phyloP scores from a whole-genome alignment of 2,329 filamentous ascomycete genomes.

The Ophiobolus disseminans region DNA sequence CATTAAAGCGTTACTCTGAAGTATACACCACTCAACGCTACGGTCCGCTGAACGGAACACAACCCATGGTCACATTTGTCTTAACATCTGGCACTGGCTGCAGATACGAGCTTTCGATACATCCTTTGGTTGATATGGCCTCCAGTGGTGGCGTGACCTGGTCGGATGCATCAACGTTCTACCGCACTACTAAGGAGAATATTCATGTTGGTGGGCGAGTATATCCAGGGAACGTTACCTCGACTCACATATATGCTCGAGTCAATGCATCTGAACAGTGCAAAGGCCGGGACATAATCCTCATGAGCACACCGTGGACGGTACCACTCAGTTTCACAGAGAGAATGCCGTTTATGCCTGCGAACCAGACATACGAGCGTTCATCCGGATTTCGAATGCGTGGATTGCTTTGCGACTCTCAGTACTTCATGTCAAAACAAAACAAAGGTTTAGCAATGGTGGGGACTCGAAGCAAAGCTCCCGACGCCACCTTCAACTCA shows the following conservation, averaged over 20 bases:
- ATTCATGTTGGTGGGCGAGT: conserved; percentile 1
- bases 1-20: background rate
- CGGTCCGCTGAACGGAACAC: conserved; percentile 16
- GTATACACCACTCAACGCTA: conserved; percentile 5
- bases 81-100: conserved; percentile 17
- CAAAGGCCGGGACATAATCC: conserved; percentile 19
- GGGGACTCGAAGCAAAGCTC: too few relatives aligned
- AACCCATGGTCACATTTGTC: conserved; percentile 21
- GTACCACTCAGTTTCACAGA: background rate
- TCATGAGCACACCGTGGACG: conserved; percentile 27
- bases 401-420: conserved; percentile 13
- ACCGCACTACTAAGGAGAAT: background rate
- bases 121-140: conserved; percentile 17
- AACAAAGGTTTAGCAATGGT: too few relatives aligned
- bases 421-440: conserved; percentile 1
- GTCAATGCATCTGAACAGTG: conserved; percentile 21
- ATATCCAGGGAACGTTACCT: conserved; percentile 4
- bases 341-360: background rate
- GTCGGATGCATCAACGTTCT: conserved; percentile 16
- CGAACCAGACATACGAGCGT: conserved; percentile 16
- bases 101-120: conserved; percentile 16
- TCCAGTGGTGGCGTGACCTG: conserved; percentile 18
- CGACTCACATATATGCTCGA: conserved; percentile 14
- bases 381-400: conserved; percentile 21
- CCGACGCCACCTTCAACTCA: background rate